phyloP scores from a whole-genome alignment of 192 early-diverging fungal species.

The Rhizophagus prolifer region DNA sequence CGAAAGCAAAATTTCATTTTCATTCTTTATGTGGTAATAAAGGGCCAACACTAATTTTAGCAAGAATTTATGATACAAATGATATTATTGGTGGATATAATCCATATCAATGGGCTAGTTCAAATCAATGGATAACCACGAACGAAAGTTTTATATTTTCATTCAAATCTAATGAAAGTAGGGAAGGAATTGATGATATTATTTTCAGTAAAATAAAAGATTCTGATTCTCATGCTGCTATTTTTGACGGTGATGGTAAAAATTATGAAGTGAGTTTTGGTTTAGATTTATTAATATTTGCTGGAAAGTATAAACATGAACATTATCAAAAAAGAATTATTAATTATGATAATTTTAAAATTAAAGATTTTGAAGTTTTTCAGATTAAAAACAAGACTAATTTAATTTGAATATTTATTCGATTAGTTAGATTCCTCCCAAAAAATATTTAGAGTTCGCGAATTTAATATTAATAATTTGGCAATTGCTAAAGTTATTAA shows the following conservation, averaged over 20 bases:
- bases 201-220: background rate
- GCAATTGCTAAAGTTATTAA: too few relatives aligned
- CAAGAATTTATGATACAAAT: background rate
- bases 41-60: background rate
- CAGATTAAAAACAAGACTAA: background rate
- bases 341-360: background rate
- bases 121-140: background rate
- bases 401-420: too few relatives aligned
- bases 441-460: too few relatives aligned
- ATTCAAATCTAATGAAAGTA: background rate
- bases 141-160: constrained; percentile 1
- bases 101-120: background rate
- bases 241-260: background rate
- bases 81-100: constrained; percentile 1
- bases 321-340: background rate
- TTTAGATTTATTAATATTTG: background rate
- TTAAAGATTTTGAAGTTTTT: background rate
- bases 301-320: background rate
- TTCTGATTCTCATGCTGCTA: background rate
- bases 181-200: background rate
- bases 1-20: background rate
- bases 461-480: too few relatives aligned
- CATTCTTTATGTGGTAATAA: background rate
- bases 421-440: too few relatives aligned
- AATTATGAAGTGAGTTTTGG: background rate